These are phyloP conservation scores for Colletotrichum acutatum DNA, from an alignment of 2,329 filamentous ascomycete species.

Conservation along the genomic window DNA sequence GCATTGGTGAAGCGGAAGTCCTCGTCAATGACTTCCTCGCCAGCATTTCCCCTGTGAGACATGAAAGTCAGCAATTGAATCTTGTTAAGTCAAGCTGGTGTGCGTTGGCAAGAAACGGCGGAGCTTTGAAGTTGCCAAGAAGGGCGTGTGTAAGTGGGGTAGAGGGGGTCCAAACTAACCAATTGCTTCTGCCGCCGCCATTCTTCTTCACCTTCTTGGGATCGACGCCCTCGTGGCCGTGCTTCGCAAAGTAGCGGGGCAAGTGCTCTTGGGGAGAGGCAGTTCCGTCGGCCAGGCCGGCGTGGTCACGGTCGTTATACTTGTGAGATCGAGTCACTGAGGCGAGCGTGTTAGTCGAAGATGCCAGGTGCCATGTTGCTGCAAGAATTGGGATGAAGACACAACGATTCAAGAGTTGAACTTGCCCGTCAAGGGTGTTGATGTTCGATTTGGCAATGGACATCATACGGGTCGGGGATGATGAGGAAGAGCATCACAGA, in stretches of 20 bases:
- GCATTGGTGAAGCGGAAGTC: constrained; percentile 86
- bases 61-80: constrained; percentile 25
- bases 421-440: neutral
- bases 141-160: constrained; percentile 31
- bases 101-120: neutral
- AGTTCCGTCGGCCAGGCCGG: constrained; percentile 79
- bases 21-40: constrained; percentile 86
- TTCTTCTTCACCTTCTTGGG: constrained; percentile 98
- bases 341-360: constrained; percentile 27
- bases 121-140: constrained; percentile 1
- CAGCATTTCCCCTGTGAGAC: constrained; percentile 77
- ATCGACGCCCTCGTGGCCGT: constrained; percentile 81
- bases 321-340: constrained; percentile 98
- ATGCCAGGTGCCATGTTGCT: neutral
- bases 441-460: neutral
- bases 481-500: constrained; percentile 22
- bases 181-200: constrained; percentile 91
- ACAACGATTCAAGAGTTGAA: too few relatives aligned
- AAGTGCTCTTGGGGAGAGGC: constrained; percentile 77
- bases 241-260: constrained; percentile 93
- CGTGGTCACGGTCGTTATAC: constrained; percentile 92
- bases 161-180: constrained; percentile 67
- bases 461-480: neutral
- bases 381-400: too few relatives aligned
- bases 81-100: neutral